Percentiles rank a stretch among this genome's conserved stretches.
These are phyloP conservation scores for Keithomyces neogunnii DNA, from an alignment of 2,329 filamentous ascomycete genomes.

Conservation along the genomic window DNA sequence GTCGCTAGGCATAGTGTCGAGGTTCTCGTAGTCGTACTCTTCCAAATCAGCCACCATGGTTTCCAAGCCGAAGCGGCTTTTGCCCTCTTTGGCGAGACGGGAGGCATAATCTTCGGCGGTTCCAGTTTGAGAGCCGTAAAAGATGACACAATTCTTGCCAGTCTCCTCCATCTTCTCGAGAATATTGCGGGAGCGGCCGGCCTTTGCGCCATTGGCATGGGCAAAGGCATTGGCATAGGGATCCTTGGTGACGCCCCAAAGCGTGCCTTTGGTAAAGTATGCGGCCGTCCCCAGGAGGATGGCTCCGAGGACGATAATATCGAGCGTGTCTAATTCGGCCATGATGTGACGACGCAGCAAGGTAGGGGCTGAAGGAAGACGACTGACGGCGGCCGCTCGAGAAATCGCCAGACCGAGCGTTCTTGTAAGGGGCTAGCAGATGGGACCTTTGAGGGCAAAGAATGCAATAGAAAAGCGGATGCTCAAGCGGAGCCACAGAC, in stretches of 20 bases:
- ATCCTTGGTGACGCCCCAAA: conserved; percentile 84
- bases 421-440: neutral
- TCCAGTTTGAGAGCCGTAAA: conserved; percentile 97
- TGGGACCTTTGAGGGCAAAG: neutral
- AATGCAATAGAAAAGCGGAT: neutral
- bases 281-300: conserved; percentile 82
- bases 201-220: conserved; percentile 60
- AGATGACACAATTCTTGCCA: conserved; percentile 94
- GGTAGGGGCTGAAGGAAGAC: neutral
- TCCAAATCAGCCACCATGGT: conserved; percentile 98
- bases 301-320: conserved; percentile 80
- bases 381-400: neutral
- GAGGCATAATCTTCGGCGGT: conserved; percentile 98
- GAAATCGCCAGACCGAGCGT: neutral
- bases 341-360: conserved; percentile 38
- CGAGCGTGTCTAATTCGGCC: conserved; percentile 93
- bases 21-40: conserved; percentile 93
- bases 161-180: conserved; percentile 93
- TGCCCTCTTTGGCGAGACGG: conserved; percentile 91
- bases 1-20: conserved; percentile 80
- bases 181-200: conserved; percentile 83
- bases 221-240: conserved; percentile 73
- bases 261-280: conserved; percentile 95
- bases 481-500: neutral
- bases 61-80: conserved; percentile 89